Evolutionary conservation across 106 monocot genomes (phyloP).

Genomic region (Amphibolis antarctica): DNA sequence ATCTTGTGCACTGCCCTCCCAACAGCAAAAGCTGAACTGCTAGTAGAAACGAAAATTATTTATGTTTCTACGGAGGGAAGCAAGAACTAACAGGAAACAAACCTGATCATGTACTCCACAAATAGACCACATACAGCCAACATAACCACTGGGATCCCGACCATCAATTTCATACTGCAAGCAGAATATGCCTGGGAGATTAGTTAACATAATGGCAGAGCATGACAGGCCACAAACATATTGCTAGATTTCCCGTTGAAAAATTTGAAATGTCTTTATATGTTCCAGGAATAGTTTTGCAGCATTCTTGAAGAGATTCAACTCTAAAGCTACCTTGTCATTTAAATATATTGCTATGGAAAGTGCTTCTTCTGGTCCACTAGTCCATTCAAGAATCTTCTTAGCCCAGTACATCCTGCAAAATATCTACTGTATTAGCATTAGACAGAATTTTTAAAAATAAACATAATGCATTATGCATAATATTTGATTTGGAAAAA

Average conservation of each 20-base stretch:
- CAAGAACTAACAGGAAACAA: conserved; percentile 2
- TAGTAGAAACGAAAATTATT: no score
- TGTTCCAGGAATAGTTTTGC: not conserved
- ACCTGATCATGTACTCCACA: conserved; percentile 99
- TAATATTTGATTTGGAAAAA: no score
- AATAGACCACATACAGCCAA: conserved; percentile 97
- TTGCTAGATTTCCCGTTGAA: not conserved
- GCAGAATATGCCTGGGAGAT: not conserved
- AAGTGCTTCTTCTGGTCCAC: conserved; percentile 91
- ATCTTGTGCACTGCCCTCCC: no score
- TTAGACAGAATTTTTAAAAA: no score
- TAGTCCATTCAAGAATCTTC: conserved; percentile 99
- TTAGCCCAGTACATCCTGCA: conserved; percentile 99
- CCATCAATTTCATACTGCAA: conserved; percentile 95
- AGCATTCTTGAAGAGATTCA: not conserved
- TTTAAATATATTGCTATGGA: conserved; percentile 78
- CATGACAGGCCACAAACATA: not conserved
- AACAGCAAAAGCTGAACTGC: no score
- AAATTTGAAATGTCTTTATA: not conserved
- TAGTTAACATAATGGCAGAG: no score
- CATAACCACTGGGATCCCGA: conserved; percentile 94
- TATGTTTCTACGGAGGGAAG: not conserved
- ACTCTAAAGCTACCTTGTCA: conserved; percentile 59
- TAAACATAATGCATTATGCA: not conserved
- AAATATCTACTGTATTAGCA: not conserved